phyloP scores from a whole-genome alignment of 768 basidiomycete genomes.

The Boletus tylopilopsis region DNA sequence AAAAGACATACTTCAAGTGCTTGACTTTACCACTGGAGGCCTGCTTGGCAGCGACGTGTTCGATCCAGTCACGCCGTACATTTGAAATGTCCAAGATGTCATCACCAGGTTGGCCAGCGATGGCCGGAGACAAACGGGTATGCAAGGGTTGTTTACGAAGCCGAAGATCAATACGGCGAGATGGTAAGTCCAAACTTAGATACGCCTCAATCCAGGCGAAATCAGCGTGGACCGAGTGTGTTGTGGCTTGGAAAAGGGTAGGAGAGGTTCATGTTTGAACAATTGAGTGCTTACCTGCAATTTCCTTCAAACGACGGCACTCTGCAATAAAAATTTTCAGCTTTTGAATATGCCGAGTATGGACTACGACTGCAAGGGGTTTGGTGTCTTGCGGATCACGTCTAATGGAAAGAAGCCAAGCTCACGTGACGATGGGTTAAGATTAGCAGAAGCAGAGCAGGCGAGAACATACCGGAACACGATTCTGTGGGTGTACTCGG shows the following conservation, averaged over 20 bases:
- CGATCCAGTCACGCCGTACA: conserved; percentile 66
- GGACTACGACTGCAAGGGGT: conserved; percentile 44
- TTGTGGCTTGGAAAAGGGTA: conserved; percentile 10
- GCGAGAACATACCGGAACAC: conserved; percentile 35
- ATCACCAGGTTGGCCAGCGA: conserved; percentile 60
- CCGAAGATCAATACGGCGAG: conserved; percentile 46
- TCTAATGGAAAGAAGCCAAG: conserved; percentile 51
- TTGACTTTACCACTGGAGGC: conserved; percentile 21
- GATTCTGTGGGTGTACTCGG: conserved; percentile 32
- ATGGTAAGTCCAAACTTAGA: conserved; percentile 1
- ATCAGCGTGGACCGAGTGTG: conserved; percentile 3
- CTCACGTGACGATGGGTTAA: conserved; percentile 31
- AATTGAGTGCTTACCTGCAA: conserved; percentile 46
- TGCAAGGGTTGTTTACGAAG: conserved; percentile 44
- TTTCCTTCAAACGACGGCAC: conserved; percentile 53
- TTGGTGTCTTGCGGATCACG: conserved; percentile 36
- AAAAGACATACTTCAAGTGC: conserved; percentile 24
- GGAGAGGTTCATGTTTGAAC: not conserved
- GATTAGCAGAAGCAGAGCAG: not conserved
- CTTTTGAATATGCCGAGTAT: conserved; percentile 39
- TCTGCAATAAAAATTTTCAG: conserved; percentile 48
- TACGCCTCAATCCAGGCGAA: conserved; percentile 21
- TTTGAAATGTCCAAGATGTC: conserved; percentile 54
- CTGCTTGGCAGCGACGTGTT: conserved; percentile 37
- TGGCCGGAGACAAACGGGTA: conserved; percentile 52